Evolutionary conservation across 352 stramenopile genomes (phyloP).

Genomic region (Globisporangium lucens): DNA sequence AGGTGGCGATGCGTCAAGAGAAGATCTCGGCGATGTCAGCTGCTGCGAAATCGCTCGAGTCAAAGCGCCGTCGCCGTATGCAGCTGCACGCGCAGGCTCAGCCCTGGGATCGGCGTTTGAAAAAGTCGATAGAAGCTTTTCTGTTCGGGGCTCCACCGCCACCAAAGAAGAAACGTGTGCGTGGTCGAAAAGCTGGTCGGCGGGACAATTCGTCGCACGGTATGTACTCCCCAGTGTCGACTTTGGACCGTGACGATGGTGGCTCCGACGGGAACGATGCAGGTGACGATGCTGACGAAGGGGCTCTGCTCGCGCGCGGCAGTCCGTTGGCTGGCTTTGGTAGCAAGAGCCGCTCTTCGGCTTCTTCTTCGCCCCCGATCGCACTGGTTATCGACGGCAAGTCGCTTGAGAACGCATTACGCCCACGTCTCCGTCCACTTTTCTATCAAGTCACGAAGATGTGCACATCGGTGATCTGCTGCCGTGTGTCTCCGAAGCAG

Average conservation of each 20-base stretch:
- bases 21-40: slow-evolving; percentile 11
- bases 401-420: slow-evolving; percentile 77
- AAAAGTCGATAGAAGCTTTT: slow-evolving; percentile 8
- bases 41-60: not conserved
- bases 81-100: not conserved
- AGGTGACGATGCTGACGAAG: slow-evolving; percentile 5
- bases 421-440: slow-evolving; percentile 38
- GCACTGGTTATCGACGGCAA: slow-evolving; percentile 93
- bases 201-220: not conserved
- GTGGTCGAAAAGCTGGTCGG: not conserved
- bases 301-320: slow-evolving; percentile 3
- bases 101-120: slow-evolving; percentile 6
- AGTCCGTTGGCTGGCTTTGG: slow-evolving; percentile 2
- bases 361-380: slow-evolving; percentile 18
- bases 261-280: slow-evolving; percentile 2
- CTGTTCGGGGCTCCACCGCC: slow-evolving; percentile 7
- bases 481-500: slow-evolving; percentile 85
- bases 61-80: slow-evolving; percentile 7
- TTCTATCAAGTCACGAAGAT: slow-evolving; percentile 73
- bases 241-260: slow-evolving; percentile 10
- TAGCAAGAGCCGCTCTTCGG: no score
- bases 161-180: slow-evolving; percentile 14
- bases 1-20: slow-evolving; percentile 35
- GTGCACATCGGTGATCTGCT: slow-evolving; percentile 85
- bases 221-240: slow-evolving; percentile 17